phyloP scores from a whole-genome alignment of 2,329 filamentous ascomycete genomes.

The Botrytis porri region DNA sequence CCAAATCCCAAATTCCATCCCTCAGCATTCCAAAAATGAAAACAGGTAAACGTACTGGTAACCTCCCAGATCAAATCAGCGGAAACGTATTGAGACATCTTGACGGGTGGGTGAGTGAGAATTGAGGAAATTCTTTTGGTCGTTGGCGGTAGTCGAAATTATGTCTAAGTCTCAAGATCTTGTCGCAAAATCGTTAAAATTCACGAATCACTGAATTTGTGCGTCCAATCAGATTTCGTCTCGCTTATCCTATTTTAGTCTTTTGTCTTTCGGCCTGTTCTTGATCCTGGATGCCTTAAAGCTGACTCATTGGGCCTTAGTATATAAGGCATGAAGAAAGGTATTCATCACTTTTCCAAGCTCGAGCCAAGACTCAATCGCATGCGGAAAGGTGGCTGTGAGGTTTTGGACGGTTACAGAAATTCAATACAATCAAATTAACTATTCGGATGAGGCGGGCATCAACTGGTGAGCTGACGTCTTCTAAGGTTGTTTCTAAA shows the following conservation, averaged over 20 bases:
- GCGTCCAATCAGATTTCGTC: slow-evolving; percentile 15
- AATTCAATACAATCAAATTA: background rate
- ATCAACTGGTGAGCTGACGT: slow-evolving; percentile 3
- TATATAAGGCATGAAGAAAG: background rate
- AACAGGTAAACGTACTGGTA: slow-evolving; percentile 67
- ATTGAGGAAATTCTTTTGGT: slow-evolving; percentile 13
- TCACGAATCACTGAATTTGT: slow-evolving; percentile 15
- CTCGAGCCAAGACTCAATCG: background rate
- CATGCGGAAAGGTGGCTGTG: slow-evolving; percentile 1
- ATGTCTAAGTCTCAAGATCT: slow-evolving; percentile 14
- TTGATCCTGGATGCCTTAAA: background rate
- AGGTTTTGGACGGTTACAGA: background rate
- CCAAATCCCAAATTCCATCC: background rate
- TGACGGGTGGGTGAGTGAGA: slow-evolving; percentile 23
- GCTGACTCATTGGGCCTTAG: background rate
- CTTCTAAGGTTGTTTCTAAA: slow-evolving; percentile 5
- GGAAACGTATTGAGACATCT: slow-evolving; percentile 67
- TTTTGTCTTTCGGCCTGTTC: background rate
- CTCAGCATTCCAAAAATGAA: slow-evolving; percentile 2
- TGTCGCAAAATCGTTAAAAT: slow-evolving; percentile 13
- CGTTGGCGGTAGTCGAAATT: slow-evolving; percentile 14
- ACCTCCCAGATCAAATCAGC: slow-evolving; percentile 92
- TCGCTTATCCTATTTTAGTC: slow-evolving; percentile 18
- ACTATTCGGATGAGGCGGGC: slow-evolving; percentile 4
- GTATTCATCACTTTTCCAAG: background rate